phyloP scores from a whole-genome alignment of 768 basidiomycete genomes.

The Panaeolus papilionaceus region DNA sequence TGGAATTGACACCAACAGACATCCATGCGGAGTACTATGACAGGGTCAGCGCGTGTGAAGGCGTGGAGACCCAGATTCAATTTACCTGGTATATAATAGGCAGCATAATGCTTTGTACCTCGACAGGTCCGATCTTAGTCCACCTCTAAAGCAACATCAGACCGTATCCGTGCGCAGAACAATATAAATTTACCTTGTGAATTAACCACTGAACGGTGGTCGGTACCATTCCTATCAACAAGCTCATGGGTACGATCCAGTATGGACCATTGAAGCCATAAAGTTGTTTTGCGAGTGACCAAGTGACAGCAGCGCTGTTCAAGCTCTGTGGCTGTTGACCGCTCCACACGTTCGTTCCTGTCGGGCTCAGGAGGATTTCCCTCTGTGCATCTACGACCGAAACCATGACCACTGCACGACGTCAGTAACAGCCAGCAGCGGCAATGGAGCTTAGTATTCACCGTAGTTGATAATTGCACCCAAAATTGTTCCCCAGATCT shows the following conservation, averaged over 20 bases:
- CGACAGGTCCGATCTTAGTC: constrained; percentile 59
- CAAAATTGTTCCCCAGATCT: constrained; percentile 66
- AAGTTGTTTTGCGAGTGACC: constrained; percentile 65
- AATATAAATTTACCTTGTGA: constrained; percentile 43
- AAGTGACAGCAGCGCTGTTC: constrained; percentile 67
- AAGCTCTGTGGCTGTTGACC: constrained; percentile 57
- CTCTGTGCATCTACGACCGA: constrained; percentile 59
- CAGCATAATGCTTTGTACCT: constrained; percentile 55
- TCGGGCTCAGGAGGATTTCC: constrained; percentile 54
- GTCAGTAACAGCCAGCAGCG: background rate
- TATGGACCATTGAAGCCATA: constrained; percentile 63
- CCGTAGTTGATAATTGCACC: constrained; percentile 47
- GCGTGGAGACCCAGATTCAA: background rate
- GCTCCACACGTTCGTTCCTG: constrained; percentile 68
- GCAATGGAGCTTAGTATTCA: constrained; percentile 20
- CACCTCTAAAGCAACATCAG: constrained; percentile 44
- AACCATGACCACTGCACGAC: constrained; percentile 60
- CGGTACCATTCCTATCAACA: constrained; percentile 59
- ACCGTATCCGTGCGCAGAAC: background rate
- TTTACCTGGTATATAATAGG: constrained; percentile 61
- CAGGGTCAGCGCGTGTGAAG: background rate
- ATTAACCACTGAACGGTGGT: constrained; percentile 62
- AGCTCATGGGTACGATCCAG: constrained; percentile 58
- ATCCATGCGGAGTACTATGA: constrained; percentile 48
- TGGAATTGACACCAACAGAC: constrained; percentile 62